Evolutionary conservation across 306 rosid genomes (phyloP), one percentile per base, ranked within the genome.

Genomic region (Canavalia gladiata): DNA sequence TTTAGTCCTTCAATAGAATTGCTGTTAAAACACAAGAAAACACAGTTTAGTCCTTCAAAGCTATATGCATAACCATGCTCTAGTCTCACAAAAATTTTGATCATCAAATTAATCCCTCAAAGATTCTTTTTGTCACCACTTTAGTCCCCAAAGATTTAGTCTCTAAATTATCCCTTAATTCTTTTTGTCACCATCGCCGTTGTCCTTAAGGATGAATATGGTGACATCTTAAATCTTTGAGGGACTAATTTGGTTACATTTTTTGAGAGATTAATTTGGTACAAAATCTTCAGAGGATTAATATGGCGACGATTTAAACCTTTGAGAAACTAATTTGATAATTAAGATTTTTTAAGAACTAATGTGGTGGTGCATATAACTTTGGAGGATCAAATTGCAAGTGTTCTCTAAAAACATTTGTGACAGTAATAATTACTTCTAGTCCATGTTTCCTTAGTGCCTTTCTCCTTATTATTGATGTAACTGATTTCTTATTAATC

Each of bases 401-500:
- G 8, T 31, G 9, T 59, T 31, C 42, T 30, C 12, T 49, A 49
- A 7, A 8, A 42, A 42, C 6, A 29, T 57, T 30, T 57, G 30
- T 55, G 29, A 39, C 18, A 8, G 50, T 54, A 34, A 8, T 54
- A 28, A n/a, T 25, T 13, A 3, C 63, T 72, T 54, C 10, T n/a
- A 33, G 51, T 72, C 58, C 56, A 30, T 74, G 56, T 7, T 68
- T 58, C 5, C 42, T 74, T 6, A 6, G 25, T 5, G 13, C 65
- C 37, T 34, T 9, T 47, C 64, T 52, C 68, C 42, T 45, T 67
- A 55, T 30, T 41, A 18, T 47, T 13, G 62, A 75, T 74, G 28
- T 29, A 25, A 37, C 31, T 51, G 11, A 50, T 80, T 39, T 10
- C 51, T 37, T 35, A 76, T 59, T 34, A 43, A n/a, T 47, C 60